Conservation (phyloP, 192 early-diverging fungal species). For the Geranomyces michiganensis region DNA sequence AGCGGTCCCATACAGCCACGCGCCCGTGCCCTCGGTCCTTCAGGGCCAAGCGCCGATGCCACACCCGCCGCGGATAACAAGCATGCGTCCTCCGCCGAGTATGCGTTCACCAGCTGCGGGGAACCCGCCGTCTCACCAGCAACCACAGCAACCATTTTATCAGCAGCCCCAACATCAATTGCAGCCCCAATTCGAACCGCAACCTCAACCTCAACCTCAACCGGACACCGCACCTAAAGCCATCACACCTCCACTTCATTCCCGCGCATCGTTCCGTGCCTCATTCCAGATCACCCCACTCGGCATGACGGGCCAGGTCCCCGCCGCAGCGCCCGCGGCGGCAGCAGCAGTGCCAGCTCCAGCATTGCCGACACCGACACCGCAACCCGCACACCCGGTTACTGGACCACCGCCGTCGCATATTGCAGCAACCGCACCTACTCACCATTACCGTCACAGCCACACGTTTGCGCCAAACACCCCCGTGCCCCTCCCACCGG, state of each 20-base stretch:
- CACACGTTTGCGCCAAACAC: not conserved
- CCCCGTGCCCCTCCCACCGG: not conserved
- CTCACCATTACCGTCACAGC: not conserved
- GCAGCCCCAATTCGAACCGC: not conserved
- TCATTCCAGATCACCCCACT: constrained; percentile 1
- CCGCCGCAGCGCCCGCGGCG: not conserved
- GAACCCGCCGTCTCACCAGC: not conserved
- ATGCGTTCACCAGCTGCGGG: not conserved
- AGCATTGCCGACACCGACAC: not conserved
- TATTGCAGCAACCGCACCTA: no score
- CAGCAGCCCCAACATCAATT: not conserved
- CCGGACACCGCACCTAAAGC: not conserved
- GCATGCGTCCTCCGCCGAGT: not conserved
- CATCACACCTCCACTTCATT: not conserved
- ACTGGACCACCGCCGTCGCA: no score
- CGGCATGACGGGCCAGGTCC: not conserved
- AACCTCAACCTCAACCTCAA: not conserved
- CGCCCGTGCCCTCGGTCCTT: no score
- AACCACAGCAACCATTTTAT: not conserved
- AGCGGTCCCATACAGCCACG: no score
- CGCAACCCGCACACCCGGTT: not conserved
- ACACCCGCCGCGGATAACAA: no score
- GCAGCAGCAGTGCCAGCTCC: not conserved
- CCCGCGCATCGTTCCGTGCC: not conserved
- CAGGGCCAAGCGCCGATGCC: no score